These are phyloP conservation scores for Arabidopsis suecica DNA, from an alignment of 345 rosid genomes.

Conservation along the genomic window DNA sequence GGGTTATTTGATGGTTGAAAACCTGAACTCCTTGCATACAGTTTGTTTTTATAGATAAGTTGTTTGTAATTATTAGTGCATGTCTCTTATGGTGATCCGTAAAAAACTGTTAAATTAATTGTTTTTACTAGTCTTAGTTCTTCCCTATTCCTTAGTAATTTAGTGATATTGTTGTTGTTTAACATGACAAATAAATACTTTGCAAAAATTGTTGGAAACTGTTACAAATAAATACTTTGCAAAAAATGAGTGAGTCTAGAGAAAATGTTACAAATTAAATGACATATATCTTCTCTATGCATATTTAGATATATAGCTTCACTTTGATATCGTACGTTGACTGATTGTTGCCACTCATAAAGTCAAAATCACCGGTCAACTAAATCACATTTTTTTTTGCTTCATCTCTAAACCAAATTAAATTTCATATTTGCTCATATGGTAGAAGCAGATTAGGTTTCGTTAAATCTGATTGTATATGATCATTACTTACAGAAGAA, in stretches of 20 bases:
- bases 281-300: background rate
- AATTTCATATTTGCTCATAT: background rate
- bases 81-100: conserved; percentile 14
- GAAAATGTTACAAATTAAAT: no score
- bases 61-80: background rate
- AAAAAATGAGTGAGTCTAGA: background rate
- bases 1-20: background rate
- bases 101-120: background rate
- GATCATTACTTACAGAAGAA: background rate
- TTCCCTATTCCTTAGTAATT: background rate
- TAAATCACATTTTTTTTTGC: background rate
- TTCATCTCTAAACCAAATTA: background rate
- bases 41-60: conserved; percentile 2
- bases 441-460: background rate
- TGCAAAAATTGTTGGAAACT: background rate
- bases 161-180: background rate
- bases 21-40: background rate
- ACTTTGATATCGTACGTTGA: background rate
- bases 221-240: background rate
- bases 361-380: background rate
- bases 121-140: background rate
- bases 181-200: no score
- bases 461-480: background rate
- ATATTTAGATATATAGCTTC: background rate
- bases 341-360: background rate